Evolutionary conservation across 352 stramenopile genomes (phyloP), one percentile per base, ranked within the genome.

Genomic region (Pythium dissimile): DNA sequence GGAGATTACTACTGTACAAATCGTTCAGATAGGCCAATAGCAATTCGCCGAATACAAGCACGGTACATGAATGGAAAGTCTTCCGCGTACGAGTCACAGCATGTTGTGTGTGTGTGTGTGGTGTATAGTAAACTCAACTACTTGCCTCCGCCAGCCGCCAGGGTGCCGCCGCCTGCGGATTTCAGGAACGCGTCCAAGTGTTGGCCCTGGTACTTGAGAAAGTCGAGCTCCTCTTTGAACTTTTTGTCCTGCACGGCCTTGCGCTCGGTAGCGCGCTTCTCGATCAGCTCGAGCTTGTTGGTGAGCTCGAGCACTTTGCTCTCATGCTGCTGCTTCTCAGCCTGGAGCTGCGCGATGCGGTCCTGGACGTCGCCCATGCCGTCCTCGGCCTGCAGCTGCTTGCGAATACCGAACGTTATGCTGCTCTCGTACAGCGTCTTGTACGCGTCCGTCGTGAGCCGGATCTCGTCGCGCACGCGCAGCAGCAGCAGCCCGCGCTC

Each of bases 161-260:
- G 71, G 18, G 58, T 69, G n/a, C 81, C 69, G 13, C 80, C 79
- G 30, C 83, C 82, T 9, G 84, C 82, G 8, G 84, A 90, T 67
- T 97, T 97, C 44, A 98, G 79, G 66, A 98, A 98, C 10, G 86
- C 83, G 52, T 98, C 94, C n/a, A 98, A 73, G 62, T 98, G 91
- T 66, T 98, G 89, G 30, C 88, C 87, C 66, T 98, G 91, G 73
- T 98, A 97, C 70, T 97, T 97, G 48, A 98, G 79, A 55, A 97
- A 98, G 57, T 97, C 90, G 37, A 98, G 73, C 56, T 98, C 89
- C 59, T 98, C 92, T 53, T 97, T 97, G 57, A 89, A 92, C 52
- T 94, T 94, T 66, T 97, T 97, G 66, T 97, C 89, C 55, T 97
- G 92, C 23, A 97, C 67, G 18, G 78, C 79, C 15, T 91, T 92